A percentile compares a stretch with the other conserved stretches of the same genome.
These are phyloP conservation scores for Parasitella parasitica DNA, from an alignment of 371 early-diverging fungal genomes.

Conservation along the genomic window DNA sequence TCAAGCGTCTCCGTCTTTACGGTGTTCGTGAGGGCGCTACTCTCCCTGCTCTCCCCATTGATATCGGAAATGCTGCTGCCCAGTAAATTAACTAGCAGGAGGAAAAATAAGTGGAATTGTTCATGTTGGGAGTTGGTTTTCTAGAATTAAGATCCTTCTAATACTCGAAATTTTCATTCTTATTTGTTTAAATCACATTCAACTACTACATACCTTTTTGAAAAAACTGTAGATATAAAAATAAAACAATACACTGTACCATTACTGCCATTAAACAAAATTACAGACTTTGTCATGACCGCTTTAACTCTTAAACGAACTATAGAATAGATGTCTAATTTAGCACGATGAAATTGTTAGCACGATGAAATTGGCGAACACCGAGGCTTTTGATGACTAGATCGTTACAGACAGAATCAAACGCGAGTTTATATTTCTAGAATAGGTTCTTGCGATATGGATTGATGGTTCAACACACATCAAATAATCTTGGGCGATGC, in stretches of 20 bases:
- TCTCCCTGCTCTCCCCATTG: conserved; percentile 38
- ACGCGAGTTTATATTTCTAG: no score
- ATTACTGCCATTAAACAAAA: not conserved
- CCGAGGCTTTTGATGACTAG: no score
- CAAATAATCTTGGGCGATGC: no score
- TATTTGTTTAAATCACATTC: not conserved
- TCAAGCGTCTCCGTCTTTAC: conserved; percentile 70
- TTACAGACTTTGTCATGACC: no score
- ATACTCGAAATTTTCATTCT: not conserved
- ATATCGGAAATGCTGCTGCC: conserved; percentile 18
- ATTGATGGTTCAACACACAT: no score
- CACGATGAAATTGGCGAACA: no score
- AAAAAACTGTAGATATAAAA: not conserved
- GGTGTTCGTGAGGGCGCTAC: conserved; percentile 41
- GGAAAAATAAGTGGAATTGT: not conserved
- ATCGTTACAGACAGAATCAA: no score
- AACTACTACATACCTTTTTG: conserved; percentile 1
- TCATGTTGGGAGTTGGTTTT: not conserved
- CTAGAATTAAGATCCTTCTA: not conserved
- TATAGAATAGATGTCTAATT: no score
- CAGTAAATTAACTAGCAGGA: conserved; percentile 2
- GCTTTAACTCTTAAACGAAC: no score
- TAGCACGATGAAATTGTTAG: no score
- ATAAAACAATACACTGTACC: not conserved
- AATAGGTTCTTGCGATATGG: no score